These are phyloP conservation scores for Lophiotrema nucula DNA, from an alignment of 495 filamentous ascomycete species.

Conservation along the genomic window DNA sequence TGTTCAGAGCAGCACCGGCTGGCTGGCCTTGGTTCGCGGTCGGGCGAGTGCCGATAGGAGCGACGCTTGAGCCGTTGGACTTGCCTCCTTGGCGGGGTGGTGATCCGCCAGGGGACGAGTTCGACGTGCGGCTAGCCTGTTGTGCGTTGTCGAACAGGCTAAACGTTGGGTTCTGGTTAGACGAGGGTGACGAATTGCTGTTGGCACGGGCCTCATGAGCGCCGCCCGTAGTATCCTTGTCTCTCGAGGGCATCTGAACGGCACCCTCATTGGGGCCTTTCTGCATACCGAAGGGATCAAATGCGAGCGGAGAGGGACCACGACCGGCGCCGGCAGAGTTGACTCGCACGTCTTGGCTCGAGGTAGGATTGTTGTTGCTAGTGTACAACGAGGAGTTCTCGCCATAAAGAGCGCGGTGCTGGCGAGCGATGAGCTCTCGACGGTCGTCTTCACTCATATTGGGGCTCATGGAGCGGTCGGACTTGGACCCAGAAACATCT, in stretches of 20 bases:
- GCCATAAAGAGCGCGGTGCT: constrained; percentile 89
- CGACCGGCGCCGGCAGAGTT: constrained; percentile 45
- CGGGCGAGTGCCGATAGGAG: constrained; percentile 91
- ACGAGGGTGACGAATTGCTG: constrained; percentile 81
- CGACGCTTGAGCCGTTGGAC: constrained; percentile 64
- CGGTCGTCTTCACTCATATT: constrained; percentile 95
- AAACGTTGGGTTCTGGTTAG: constrained; percentile 62
- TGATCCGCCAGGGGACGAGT: constrained; percentile 86
- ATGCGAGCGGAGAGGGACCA: constrained; percentile 62
- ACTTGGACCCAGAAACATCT: constrained; percentile 77
- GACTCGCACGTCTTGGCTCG: constrained; percentile 56
- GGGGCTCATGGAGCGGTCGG: constrained; percentile 89
- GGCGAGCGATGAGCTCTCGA: constrained; percentile 91
- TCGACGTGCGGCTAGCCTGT: constrained; percentile 80
- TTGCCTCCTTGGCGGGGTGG: constrained; percentile 68
- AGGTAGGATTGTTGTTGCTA: constrained; percentile 44
- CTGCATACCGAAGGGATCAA: constrained; percentile 61
- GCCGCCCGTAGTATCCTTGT: constrained; percentile 46
- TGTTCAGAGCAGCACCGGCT: constrained; percentile 67
- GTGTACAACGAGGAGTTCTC: constrained; percentile 65
- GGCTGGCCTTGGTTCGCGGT: constrained; percentile 52
- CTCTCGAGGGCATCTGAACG: constrained; percentile 44
- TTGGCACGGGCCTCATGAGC: constrained; percentile 72
- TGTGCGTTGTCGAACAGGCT: constrained; percentile 69
- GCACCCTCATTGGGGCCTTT: constrained; percentile 43